Evolutionary conservation across 2,329 filamentous ascomycete species (phyloP), one percentile per base, ranked within the genome.

Genomic region (Aureobasidium sp.): DNA sequence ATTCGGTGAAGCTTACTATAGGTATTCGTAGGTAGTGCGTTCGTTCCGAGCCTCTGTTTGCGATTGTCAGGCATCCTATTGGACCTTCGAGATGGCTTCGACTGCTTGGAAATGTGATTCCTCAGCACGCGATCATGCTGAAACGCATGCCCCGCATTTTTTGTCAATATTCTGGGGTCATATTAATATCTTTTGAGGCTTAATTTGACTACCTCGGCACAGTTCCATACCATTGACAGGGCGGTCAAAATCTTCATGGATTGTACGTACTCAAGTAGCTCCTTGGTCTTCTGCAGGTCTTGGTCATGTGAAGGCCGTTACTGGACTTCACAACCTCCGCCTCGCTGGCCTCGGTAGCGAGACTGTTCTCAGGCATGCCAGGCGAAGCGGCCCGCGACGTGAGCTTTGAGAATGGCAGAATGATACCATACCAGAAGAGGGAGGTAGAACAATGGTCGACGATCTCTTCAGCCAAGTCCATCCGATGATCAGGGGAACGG

Each of bases 101-200:
- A 50, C 7, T 35, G 47, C 31, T 33, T 23, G n/a, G n/a, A 17
- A 19, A 37, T 19, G 13, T 15, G 3, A 13, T 15, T 13, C 4
- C 3, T n/a, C 21, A 37, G 47, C 31, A 50, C 47, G 31, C 47
- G 47, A 50, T 35, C 29, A 31, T 37, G 19, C 29, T 50, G 47
- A 50, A 37, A 37, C 47, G 13, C 3, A 19, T 50, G 19, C 47
- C 47, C 47, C 47, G 47, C 47, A 50, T 17, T 37, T 31, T 23
- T 10, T 17, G 25, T 21, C 7, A 3, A 23, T 37, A 17, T 17
- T 25, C 29, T 23, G 47, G 13, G n/a, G 19, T 37, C 5, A 13
- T 17, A 50, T 50, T 37, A 50, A 50, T 50, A 17, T 50, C 37
- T 35, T 37, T 7, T 17, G 47, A 35, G 47, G 31, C 31, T 37